Percentiles rank a stretch among this genome's conserved stretches.
Conservation (phyloP, 306 rosid species). For the Prosopis cineraria region DNA sequence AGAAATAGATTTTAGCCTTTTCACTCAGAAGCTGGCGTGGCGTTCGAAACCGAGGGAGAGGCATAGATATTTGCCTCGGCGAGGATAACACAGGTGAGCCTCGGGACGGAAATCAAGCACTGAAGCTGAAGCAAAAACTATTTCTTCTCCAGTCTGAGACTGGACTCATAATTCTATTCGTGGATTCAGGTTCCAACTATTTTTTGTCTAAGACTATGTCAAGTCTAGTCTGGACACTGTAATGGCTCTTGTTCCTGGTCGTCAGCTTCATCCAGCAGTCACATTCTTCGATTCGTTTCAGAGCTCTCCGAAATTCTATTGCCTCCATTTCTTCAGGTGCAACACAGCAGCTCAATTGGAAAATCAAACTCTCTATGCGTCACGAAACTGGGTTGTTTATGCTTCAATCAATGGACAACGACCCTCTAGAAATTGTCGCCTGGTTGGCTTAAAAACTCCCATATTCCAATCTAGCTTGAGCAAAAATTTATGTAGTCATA, state of each 20-base stretch:
- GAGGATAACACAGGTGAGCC: background rate
- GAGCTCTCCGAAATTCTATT: constrained; percentile 49
- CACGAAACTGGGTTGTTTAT: constrained; percentile 23
- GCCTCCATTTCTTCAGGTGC: constrained; percentile 55
- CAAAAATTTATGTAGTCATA: constrained; percentile 36
- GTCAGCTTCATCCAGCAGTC: constrained; percentile 66
- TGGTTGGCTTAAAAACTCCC: constrained; percentile 32
- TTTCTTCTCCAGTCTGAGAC: background rate
- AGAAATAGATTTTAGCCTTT: too few relatives aligned
- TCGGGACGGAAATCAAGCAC: background rate
- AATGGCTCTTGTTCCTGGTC: constrained; percentile 75
- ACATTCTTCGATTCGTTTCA: constrained; percentile 71
- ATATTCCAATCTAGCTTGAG: constrained; percentile 18
- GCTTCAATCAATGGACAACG: constrained; percentile 32
- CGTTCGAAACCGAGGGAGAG: background rate
- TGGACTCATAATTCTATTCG: background rate
- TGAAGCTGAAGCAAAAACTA: background rate
- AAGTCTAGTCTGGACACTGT: background rate
- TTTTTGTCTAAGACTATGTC: background rate
- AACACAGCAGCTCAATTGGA: constrained; percentile 41
- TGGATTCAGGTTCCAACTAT: background rate
- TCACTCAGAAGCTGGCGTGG: background rate
- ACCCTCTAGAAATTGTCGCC: constrained; percentile 39
- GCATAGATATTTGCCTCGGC: background rate
- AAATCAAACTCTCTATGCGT: constrained; percentile 31